Conservation (phyloP, 2,329 filamentous ascomycete genomes). For the Colletotrichum cuscutae region DNA sequence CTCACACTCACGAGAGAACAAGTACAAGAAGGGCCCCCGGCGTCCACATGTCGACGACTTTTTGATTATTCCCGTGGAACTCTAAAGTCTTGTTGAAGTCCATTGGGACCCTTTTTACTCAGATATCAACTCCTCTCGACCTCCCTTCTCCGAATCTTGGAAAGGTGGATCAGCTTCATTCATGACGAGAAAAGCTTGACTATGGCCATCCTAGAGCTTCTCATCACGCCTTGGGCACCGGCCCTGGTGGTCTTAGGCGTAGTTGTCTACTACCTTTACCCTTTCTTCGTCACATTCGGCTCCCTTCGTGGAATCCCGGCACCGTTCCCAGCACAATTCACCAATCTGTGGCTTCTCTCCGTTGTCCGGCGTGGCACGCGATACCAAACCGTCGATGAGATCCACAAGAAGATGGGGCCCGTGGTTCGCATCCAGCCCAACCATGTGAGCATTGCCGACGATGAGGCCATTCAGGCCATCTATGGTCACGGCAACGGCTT, state of each 20-base stretch:
- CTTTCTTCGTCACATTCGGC: constrained; percentile 66
- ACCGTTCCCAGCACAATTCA: constrained; percentile 73
- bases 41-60: background rate
- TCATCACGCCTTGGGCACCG: constrained; percentile 32
- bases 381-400: constrained; percentile 72
- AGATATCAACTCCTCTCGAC: background rate
- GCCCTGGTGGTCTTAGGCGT: constrained; percentile 17
- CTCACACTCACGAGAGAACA: background rate
- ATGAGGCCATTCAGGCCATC: constrained; percentile 77
- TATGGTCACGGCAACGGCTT: constrained; percentile 86
- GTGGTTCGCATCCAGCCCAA: constrained; percentile 86
- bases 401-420: constrained; percentile 81
- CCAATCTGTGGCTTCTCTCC: constrained; percentile 83
- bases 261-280: constrained; percentile 51
- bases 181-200: background rate
- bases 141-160: background rate
- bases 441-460: constrained; percentile 85
- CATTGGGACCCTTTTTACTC: background rate
- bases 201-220: constrained; percentile 27
- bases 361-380: constrained; percentile 73
- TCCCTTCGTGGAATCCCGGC: constrained; percentile 66
- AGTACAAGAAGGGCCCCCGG: constrained; percentile 7
- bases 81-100: background rate
- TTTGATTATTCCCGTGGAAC: constrained; percentile 3
- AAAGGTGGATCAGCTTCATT: background rate